Percentiles rank a stretch among this genome's conserved stretches.
Evolutionary conservation across 441 rosid genomes (phyloP).

Genomic region (Gossypium trilobum): DNA sequence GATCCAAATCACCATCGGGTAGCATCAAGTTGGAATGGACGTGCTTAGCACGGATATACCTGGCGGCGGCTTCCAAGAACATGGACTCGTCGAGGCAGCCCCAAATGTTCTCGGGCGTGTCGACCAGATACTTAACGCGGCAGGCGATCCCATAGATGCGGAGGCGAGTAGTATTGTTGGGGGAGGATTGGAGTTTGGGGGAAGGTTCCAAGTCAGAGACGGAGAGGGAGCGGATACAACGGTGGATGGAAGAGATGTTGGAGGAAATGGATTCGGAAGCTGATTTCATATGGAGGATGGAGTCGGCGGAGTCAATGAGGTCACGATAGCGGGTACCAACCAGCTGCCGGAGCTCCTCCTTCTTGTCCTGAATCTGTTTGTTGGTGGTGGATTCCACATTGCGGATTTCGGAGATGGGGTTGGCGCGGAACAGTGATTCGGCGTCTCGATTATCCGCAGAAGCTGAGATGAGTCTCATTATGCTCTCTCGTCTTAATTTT

Average conservation of each 20-base stretch:
- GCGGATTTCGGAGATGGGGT: constrained; percentile 68
- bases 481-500: background rate
- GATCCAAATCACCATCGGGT: constrained; percentile 34
- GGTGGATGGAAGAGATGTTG: constrained; percentile 57
- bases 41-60: constrained; percentile 82
- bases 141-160: constrained; percentile 69
- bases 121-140: constrained; percentile 87
- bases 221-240: constrained; percentile 52
- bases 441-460: constrained; percentile 62
- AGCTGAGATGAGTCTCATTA: constrained; percentile 4
- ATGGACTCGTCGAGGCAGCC: constrained; percentile 91
- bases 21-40: constrained; percentile 46
- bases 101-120: constrained; percentile 97
- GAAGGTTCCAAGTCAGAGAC: constrained; percentile 38
- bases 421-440: constrained; percentile 70
- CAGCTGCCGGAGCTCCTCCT: constrained; percentile 82
- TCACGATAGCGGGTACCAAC: constrained; percentile 86
- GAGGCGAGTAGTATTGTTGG: constrained; percentile 30
- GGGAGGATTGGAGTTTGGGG: constrained; percentile 33
- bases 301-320: constrained; percentile 90
- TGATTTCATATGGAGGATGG: constrained; percentile 80
- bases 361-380: constrained; percentile 78
- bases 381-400: constrained; percentile 56
- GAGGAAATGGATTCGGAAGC: constrained; percentile 60
- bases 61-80: constrained; percentile 81